A percentile compares a stretch with the other conserved stretches of the same genome.
phyloP scores from a whole-genome alignment of 371 early-diverging fungal species.

The Phascolomyces articulosus region DNA sequence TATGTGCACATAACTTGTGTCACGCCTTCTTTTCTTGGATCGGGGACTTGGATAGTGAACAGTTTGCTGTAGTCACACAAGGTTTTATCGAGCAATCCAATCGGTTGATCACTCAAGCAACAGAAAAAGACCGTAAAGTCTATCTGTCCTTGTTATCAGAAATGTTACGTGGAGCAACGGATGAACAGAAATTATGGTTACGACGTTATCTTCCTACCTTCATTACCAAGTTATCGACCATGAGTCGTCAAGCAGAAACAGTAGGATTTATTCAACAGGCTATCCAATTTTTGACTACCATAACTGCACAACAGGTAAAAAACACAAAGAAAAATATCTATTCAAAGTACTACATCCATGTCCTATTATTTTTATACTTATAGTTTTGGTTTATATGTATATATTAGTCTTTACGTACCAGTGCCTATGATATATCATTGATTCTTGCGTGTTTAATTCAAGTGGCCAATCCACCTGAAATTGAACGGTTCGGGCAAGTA shows the following conservation, averaged over 20 bases:
- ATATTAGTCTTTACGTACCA: not conserved
- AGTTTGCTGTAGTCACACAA: slow-evolving; percentile 28
- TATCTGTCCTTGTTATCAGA: slow-evolving; percentile 31
- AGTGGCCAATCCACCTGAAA: slow-evolving; percentile 32
- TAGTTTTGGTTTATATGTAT: too few species aligned
- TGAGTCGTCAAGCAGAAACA: slow-evolving; percentile 39
- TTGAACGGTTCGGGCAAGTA: slow-evolving; percentile 20
- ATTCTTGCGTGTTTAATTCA: slow-evolving; percentile 37
- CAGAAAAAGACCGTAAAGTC: slow-evolving; percentile 26
- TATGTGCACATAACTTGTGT: slow-evolving; percentile 18
- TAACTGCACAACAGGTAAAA: slow-evolving; percentile 29
- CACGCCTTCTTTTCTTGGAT: slow-evolving; percentile 34
- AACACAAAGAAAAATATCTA: not conserved
- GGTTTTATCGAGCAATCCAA: slow-evolving; percentile 27
- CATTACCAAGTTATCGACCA: slow-evolving; percentile 35
- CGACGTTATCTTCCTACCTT: slow-evolving; percentile 45
- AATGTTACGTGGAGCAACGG: not conserved
- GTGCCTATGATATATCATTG: slow-evolving; percentile 21
- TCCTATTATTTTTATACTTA: too few species aligned
- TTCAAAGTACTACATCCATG: not conserved
- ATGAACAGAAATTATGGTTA: slow-evolving; percentile 42
- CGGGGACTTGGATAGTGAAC: slow-evolving; percentile 28
- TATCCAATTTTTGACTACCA: slow-evolving; percentile 36
- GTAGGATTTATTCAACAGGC: slow-evolving; percentile 35
- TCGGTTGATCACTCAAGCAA: slow-evolving; percentile 13